Evolutionary conservation across 2,329 filamentous ascomycete species (phyloP), one percentile per base, ranked within the genome.

Genomic region (Dactylellina haptotyla): DNA sequence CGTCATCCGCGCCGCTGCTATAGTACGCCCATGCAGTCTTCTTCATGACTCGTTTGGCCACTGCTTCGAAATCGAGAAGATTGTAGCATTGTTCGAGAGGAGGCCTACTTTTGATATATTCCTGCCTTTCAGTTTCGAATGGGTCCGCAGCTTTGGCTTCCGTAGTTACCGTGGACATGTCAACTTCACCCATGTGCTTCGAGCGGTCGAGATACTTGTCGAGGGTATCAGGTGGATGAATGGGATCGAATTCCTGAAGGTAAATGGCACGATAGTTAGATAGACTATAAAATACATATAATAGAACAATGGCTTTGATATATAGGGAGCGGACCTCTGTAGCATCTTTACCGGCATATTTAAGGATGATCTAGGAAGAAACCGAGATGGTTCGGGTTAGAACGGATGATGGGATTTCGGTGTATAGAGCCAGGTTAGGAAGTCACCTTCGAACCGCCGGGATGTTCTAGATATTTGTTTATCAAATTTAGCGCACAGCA

Each of bases 21-120:
- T 99, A 99, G 83, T 99, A 99, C 25, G 91, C 95, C 95, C 95
- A 99, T 0, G 94, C 94, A 0, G 89, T 90, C 84, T 91, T 96
- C 86, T 96, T 97, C 94, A 98, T 97, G 65, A 96, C 88, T 39
- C 88, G 85, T 78, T 90, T 88, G 3, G 95, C 95, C 34, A 98
- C 94, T 2, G 92, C 88, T 84, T 99, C 95, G 80, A 99, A 99
- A 82, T 99, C 95, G 83, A 95, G 87, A 73, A 97, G 83, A 80
- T 97, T 97, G 82, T 93, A 97, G 84, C 93, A 97, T 80, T 96
- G 90, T 76, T 91, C 89, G 72, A 97, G 83, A 50, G 88, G 84
- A 0, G 93, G 93, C 88, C 93, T 96, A 72, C 85, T 83, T 77
- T 86, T 84, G 66, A 93, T 87, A 65, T 91, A 88, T 80, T 93